Base-by-base conservation (phyloP, 257 asterid species). In the Perilla frutescens region DNA sequence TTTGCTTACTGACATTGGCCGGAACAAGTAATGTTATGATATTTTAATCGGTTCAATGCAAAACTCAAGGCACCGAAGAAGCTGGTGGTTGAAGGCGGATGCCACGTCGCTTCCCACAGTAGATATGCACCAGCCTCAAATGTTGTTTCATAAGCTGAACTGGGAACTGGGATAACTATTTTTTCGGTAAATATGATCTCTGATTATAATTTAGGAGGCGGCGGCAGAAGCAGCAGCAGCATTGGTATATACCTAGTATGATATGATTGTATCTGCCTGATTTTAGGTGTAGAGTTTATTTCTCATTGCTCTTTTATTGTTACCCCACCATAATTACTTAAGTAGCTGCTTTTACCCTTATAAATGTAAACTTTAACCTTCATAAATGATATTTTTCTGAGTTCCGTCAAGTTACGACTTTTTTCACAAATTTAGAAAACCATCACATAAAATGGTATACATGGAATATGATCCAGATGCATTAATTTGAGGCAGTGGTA, bases 181-280 rank as follows among this genome's bases (percentile, higher is more conserved):
- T 69, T 72, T 62, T 56, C 36, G 10, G 61, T 64, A 29, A 66
- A 58, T 70, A 55, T 13, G 14, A 8, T 5, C 14, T 43, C 6
- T 9, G 53, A 56, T 48, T 66, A 34, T 20, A 48, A 43, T 64
- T 47, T 2, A 10, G 50, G 50, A 6, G 31, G 41, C 40, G 0
- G 26, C 26, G 26, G 26, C 26, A 0, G 26, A 20, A 20, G 6
- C 55, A 49, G 14, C 54, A 11, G 12, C 12, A 34, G 54, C 55
- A 49, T 20, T 20, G 26, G 26, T 20, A 3, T 12, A 13, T 49
- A 34, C 37, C 0, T 13, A 49, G 55, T 57, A 9, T 32, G 63
- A 9, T 57, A 9, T 32, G 63, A 9, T 32, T 10, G 41, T 11
- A 32, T 57, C 20, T 7, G 61, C 5, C 12, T 55, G 41, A 15